Evolutionary conservation across 192 early-diverging fungal genomes (phyloP).

Genomic region (Martensiomyces pterosporus): DNA sequence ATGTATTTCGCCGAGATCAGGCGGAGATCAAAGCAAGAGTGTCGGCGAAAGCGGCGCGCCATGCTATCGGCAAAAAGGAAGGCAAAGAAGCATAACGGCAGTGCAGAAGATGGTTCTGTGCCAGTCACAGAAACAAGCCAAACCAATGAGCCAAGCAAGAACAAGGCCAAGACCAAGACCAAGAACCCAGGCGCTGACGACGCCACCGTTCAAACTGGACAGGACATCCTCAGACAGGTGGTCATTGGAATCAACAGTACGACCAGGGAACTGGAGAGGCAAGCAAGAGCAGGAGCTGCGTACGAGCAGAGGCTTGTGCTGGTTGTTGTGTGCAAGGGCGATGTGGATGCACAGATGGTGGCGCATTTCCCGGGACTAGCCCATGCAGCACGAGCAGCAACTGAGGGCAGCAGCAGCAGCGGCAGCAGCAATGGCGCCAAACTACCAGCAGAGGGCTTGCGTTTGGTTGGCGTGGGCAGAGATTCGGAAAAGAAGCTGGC

Average conservation of each 20-base stretch:
- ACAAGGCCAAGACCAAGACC: not conserved
- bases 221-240: constrained; percentile 15
- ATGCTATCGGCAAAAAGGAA: constrained; percentile 4
- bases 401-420: not conserved
- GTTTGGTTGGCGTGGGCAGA: constrained; percentile 26
- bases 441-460: constrained; percentile 3
- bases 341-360: constrained; percentile 34
- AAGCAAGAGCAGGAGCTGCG: constrained; percentile 1
- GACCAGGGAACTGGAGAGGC: constrained; percentile 34
- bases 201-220: constrained; percentile 1
- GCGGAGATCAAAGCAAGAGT: constrained; percentile 15
- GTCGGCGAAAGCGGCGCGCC: constrained; percentile 10
- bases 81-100: not conserved
- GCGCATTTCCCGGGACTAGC: constrained; percentile 38
- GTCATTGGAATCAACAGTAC: constrained; percentile 43
- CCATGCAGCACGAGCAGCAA: constrained; percentile 18
- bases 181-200: not conserved
- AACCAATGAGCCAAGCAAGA: not conserved
- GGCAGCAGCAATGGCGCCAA: not conserved
- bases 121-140: not conserved
- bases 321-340: constrained; percentile 38
- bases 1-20: constrained; percentile 28
- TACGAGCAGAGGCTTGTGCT: constrained; percentile 10
- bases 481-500: constrained; percentile 29
- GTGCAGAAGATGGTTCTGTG: not conserved